Base-by-base conservation (phyloP, 1,139 yeast species). In the Hemisphaericaspora lyxosophila region DNA sequence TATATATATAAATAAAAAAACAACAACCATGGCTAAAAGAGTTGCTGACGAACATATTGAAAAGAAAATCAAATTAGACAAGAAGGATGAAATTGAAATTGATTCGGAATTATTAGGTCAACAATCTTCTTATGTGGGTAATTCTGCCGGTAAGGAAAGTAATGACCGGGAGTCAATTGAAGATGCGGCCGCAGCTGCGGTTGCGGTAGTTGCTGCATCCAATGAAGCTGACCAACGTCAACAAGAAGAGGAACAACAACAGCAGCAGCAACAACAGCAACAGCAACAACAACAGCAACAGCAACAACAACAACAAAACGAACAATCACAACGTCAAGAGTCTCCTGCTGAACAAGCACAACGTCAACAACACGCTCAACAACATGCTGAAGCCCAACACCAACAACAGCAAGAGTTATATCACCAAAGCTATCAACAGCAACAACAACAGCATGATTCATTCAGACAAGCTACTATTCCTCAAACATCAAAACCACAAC, bases 401-500 rank as follows among this genome's bases (percentile, higher is more conserved):
- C 37, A 55, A 22, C 35, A 28, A 25, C 16, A 22, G 27, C 56
- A 49, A 33, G 49, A 38, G 17, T 13, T 50, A 35, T 53, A 47
- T 7, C 62, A 50, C 33, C 57, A 55, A 38, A 49, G 49, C 50
- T 62, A 57, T 39, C n/a, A n/a, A n/a, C n/a, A n/a, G n/a, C n/a
- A n/a, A n/a, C n/a, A n/a, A 33, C 36, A 32, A 19, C 34, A 26
- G 2, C 33, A n/a, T 14, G 26, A 20, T 16, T 5, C 38, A 15
- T 33, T 33, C 18, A 33, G 35, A 26, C 22, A 20, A 16, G 12
- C 35, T 1, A 25, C 35, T 3, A 17, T 26, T 16, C 73, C 15
- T 65, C 70, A 18, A 62, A 67, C 71, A 5, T 73, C 77, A 12
- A 72, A 70, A 59, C 82, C 72, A 51, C 70, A 54, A 53, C 85